Evolutionary conservation across 2,329 filamentous ascomycete genomes (phyloP), one percentile per base, ranked within the genome.

Genomic region (Myriosclerotinia scirpicola): DNA sequence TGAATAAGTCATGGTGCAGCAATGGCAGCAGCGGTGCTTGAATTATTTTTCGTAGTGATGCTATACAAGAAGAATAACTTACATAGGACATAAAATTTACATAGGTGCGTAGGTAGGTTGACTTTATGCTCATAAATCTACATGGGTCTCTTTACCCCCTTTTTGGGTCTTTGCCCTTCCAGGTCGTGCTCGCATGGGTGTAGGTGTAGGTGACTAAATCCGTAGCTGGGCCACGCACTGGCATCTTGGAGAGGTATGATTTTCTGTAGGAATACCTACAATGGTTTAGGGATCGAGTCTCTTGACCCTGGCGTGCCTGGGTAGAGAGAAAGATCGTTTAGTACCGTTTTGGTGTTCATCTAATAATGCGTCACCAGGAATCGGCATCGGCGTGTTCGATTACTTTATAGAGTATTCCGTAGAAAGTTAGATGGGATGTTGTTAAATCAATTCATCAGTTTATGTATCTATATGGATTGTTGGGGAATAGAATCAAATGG

Each of bases 171-270:
- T 52, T 60, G 34, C 44, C 58, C 48, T 22, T 61, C 44, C 15
- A 38, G 58, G 58, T 38, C n/a, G 44, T 61, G 44, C 58, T 50
- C 58, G 44, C 58, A 61, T 61, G 58, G 58, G 58, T 60, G 46
- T 50, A 36, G 58, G 44, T 40, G 44, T 40, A 38, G 40, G 55
- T 58, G 55, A 61, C 58, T 61, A 61, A 40, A 61, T 9, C 12
- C 30, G 26, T 34, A 34, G 58, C 44, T 61, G 58, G 58, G 58
- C 58, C 58, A 50, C 58, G 58, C 58, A 61, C 58, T 50, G 54
- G 52, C 34, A 15, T 59, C 22, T 42, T 56, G n/a, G 36, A 34
- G 26, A 22, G 15, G 38, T 40, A 38, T 44, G 54, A 59, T 55
- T 40, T 26, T 55, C 54, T 6, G 22, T 55, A 42, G 54, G 59